A percentile compares a stretch with the other conserved stretches of the same genome.
Conservation (phyloP, 1,284 basidiomycete species). For the Cutaneotrichosporon spelunceum region DNA sequence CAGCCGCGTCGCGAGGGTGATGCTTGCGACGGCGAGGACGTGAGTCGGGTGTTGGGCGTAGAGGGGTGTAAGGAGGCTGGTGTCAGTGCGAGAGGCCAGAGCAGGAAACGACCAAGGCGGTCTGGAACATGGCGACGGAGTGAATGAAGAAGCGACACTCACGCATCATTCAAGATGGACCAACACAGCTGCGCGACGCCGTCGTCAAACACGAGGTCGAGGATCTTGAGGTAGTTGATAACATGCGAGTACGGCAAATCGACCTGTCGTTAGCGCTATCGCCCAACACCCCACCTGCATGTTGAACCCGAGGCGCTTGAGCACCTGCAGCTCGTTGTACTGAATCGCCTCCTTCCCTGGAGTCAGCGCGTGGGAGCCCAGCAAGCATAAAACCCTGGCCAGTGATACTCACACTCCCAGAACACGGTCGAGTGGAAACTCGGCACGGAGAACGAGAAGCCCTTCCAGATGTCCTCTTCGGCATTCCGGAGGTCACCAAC, state of each 20-base stretch:
- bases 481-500: slow-evolving; percentile 5
- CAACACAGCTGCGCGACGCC: slow-evolving; percentile 74
- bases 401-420: slow-evolving; percentile 41
- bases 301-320: slow-evolving; percentile 88
- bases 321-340: slow-evolving; percentile 93
- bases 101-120: not conserved
- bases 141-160: slow-evolving; percentile 42
- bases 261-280: slow-evolving; percentile 56
- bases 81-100: too few species aligned
- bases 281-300: slow-evolving; percentile 54
- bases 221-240: slow-evolving; percentile 88
- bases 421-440: slow-evolving; percentile 46
- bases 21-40: slow-evolving; percentile 80
- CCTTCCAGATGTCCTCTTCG: slow-evolving; percentile 32
- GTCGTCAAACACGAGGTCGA: slow-evolving; percentile 67
- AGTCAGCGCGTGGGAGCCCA: not conserved
- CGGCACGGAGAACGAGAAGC: slow-evolving; percentile 41
- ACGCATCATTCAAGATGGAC: slow-evolving; percentile 91
- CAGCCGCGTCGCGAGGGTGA: slow-evolving; percentile 69
- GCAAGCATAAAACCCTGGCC: too few species aligned
- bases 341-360: slow-evolving; percentile 64
- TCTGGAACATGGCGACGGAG: too few species aligned
- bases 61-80: slow-evolving; percentile 83
- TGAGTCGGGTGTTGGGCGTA: slow-evolving; percentile 84
- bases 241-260: slow-evolving; percentile 90